Evolutionary conservation across 192 early-diverging fungal genomes (phyloP).

Genomic region (Entophlyctis luteolus): DNA sequence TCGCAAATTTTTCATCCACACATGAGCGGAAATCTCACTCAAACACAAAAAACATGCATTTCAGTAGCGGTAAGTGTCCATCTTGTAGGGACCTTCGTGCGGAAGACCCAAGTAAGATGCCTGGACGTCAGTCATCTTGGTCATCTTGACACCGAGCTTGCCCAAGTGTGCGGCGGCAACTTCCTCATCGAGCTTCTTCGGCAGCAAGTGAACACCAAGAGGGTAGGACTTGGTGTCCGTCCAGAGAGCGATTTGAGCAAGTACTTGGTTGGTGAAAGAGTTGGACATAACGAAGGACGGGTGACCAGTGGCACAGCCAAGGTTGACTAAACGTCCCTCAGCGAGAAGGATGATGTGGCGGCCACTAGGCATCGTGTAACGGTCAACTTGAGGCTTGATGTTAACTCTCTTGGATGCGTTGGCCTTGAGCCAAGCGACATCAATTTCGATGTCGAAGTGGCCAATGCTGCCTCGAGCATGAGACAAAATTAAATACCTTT

Average conservation of each 20-base stretch:
- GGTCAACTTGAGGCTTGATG: slow-evolving; percentile 99
- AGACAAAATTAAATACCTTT: too few species aligned
- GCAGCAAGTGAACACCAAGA: slow-evolving; percentile 95
- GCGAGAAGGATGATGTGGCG: slow-evolving; percentile 95
- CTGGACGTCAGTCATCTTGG: slow-evolving; percentile 71
- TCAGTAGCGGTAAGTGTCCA: slow-evolving; percentile 92
- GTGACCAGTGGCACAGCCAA: slow-evolving; percentile 98
- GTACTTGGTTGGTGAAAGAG: slow-evolving; percentile 98
- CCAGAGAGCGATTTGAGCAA: slow-evolving; percentile 99
- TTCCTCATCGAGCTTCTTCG: slow-evolving; percentile 99
- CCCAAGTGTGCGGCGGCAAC: slow-evolving; percentile 91
- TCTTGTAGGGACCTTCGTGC: slow-evolving; percentile 90
- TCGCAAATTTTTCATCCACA: too few species aligned
- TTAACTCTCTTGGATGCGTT: slow-evolving; percentile 84
- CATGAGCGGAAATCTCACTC: too few species aligned
- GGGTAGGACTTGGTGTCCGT: slow-evolving; percentile 81
- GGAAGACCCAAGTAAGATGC: slow-evolving; percentile 79
- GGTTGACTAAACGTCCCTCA: slow-evolving; percentile 98
- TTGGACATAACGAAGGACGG: slow-evolving; percentile 99
- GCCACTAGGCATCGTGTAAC: slow-evolving; percentile 85
- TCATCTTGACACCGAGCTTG: slow-evolving; percentile 94
- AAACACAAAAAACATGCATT: background rate
- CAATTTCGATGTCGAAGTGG: slow-evolving; percentile 99
- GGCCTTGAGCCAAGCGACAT: slow-evolving; percentile 96
- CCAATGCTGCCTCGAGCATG: too few species aligned